Evolutionary conservation across 2,329 filamentous ascomycete species (phyloP).

Genomic region (Phialophora chinensis): DNA sequence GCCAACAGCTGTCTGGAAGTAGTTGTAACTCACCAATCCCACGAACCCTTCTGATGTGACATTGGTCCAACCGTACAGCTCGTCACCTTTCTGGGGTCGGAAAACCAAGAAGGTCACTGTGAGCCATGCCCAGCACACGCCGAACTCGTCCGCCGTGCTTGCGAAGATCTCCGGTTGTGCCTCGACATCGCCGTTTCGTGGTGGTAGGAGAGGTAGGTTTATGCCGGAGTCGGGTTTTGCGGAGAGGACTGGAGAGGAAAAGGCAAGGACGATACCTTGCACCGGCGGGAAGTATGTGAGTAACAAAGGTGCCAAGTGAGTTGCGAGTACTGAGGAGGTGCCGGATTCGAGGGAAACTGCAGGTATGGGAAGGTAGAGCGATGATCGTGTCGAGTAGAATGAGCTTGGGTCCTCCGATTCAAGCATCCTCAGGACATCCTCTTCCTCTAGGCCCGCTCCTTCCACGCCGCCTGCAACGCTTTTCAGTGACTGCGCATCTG

Average conservation of each 20-base stretch:
- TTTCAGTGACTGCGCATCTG: conserved; percentile 7
- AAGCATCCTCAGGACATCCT: conserved; percentile 22
- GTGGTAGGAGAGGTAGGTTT: conserved; percentile 46
- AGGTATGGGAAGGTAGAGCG: conserved; percentile 69
- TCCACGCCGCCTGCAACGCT: conserved; percentile 9
- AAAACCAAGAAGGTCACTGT: conserved; percentile 87
- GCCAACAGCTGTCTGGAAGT: conserved; percentile 90
- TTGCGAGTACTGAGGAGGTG: conserved; percentile 63
- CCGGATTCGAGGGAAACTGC: conserved; percentile 61
- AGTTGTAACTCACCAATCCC: conserved; percentile 85
- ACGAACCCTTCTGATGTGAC: conserved; percentile 88
- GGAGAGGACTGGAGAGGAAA: conserved; percentile 37
- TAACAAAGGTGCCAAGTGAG: conserved; percentile 67
- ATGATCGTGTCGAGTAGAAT: conserved; percentile 37
- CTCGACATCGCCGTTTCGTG: conserved; percentile 41
- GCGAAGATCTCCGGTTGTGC: conserved; percentile 51
- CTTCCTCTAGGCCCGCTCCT: conserved; percentile 1
- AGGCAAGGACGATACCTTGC: conserved; percentile 54
- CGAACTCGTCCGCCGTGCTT: conserved; percentile 75
- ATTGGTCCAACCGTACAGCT: conserved; percentile 71
- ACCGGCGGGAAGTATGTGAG: conserved; percentile 67
- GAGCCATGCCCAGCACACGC: conserved; percentile 84
- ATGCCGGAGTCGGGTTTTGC: conserved; percentile 46
- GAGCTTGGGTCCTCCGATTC: conserved; percentile 30
- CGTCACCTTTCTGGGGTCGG: conserved; percentile 72